Evolutionary conservation across 2,329 filamentous ascomycete genomes (phyloP), one percentile per base, ranked within the genome.

Genomic region (Colletotrichum godetiae): DNA sequence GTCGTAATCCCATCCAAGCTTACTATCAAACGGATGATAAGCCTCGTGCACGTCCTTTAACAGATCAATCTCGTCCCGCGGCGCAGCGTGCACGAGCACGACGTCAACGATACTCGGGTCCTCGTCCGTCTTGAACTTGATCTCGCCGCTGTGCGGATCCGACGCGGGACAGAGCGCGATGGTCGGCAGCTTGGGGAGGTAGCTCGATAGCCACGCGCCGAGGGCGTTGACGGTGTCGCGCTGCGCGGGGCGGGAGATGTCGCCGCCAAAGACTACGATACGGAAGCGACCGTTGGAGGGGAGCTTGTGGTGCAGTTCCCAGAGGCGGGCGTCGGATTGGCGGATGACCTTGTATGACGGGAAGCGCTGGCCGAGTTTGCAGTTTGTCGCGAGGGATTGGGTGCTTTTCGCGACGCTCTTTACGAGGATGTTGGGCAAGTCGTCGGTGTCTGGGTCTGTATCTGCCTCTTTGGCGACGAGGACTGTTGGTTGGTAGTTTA

Each of bases 181-280:
- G 10, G 71, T 73, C n/a, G 71, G 71, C 19, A 73, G 24, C 35
- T 22, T 33, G 10, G 71, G 56, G 5, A 73, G 67, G 60, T 73
- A 73, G n/a, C 53, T 31, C 1, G 29, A 33, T 10, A 90, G 81
- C 69, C 77, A 80, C 2, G 81, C 77, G 56, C 89, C 90, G 31
- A 92, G 85, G 0, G 63, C 76, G 37, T 86, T 79, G 11, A 91
- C 81, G 5, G 84, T 83, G 0, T 79, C 76, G 68, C 84, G 84
- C 73, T 90, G 88, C 1, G 73, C 56, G 0, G 80, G n/a, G 0
- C 82, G 75, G 1, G 83, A 80, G 4, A 94, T 81, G 75, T 92
- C 84, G 2, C 92, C 92, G 0, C 90, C 86, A 75, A 94, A 93
- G 2, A 94, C 81, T 1, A 92, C 79, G 49, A 92, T 77, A 3